Evolutionary conservation across 164 flowering plant genomes (phyloP).

Genomic region (Vitis cinerea): DNA sequence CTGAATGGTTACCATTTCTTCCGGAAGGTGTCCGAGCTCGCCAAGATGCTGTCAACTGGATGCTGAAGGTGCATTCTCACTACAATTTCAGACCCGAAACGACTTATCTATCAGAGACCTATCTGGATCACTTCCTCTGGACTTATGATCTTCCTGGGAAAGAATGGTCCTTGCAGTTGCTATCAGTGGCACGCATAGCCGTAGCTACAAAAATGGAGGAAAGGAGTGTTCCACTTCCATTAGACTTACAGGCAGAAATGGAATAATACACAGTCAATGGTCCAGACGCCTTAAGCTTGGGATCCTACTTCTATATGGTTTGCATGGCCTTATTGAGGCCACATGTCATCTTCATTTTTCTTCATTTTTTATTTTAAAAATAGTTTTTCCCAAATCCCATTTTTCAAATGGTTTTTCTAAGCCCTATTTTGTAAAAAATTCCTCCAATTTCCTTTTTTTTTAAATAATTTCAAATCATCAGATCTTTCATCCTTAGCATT

Average conservation of each 20-base stretch:
- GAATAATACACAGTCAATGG: no score
- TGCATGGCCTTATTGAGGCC: no score
- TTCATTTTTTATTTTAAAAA: no score
- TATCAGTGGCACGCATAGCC: conserved; percentile 21
- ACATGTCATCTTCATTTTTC: no score
- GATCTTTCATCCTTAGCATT: no score
- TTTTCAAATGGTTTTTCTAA: no score
- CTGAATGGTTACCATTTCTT: background rate
- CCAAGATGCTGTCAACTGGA: conserved; percentile 18
- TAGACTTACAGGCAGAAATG: conserved; percentile 13
- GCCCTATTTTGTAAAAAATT: no score
- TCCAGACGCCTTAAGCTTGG: no score
- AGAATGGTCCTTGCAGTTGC: conserved; percentile 9
- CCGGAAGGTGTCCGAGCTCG: conserved; percentile 3
- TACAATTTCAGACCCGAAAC: conserved; percentile 18
- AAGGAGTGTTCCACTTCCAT: conserved; percentile 10
- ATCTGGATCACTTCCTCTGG: conserved; percentile 18
- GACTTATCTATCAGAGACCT: conserved; percentile 16
- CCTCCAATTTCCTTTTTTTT: no score
- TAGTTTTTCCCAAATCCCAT: no score
- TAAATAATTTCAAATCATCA: no score
- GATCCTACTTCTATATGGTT: no score
- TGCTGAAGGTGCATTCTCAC: conserved; percentile 18
- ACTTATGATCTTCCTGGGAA: conserved; percentile 4
- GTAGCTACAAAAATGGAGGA: conserved; percentile 31